Conservation (phyloP, 2,329 filamentous ascomycete genomes). For the Tolypocladium tropicale region DNA sequence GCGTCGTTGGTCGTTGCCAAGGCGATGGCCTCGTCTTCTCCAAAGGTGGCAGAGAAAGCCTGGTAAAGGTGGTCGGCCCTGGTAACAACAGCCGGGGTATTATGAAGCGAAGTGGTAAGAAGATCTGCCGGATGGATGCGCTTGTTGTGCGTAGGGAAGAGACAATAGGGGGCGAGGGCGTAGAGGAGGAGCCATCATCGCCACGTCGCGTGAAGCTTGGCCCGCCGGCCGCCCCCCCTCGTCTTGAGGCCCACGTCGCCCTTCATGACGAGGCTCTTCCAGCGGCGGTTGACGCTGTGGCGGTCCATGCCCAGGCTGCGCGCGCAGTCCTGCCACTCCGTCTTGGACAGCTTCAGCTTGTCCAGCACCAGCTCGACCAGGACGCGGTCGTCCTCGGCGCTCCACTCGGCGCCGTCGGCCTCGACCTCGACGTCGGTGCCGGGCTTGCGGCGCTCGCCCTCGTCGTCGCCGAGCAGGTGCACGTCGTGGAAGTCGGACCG, state of each 20-base stretch:
- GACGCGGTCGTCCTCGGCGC: constrained; percentile 51
- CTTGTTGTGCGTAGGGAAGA: neutral
- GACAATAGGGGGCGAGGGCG: no score
- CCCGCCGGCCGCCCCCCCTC: constrained; percentile 28
- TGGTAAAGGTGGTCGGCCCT: neutral
- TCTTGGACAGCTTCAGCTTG: constrained; percentile 53
- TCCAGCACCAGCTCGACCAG: constrained; percentile 58
- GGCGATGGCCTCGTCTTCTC: neutral
- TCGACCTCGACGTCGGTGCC: constrained; percentile 32
- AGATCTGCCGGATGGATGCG: no score
- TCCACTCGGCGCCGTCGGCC: constrained; percentile 43
- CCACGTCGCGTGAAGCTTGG: constrained; percentile 46
- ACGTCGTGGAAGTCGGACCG: constrained; percentile 47
- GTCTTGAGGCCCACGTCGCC: constrained; percentile 51
- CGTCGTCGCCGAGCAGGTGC: constrained; percentile 21
- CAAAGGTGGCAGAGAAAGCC: neutral
- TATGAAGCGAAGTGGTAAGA: neutral
- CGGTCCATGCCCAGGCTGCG: constrained; percentile 51
- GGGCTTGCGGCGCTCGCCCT: constrained; percentile 10
- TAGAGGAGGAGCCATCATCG: constrained; percentile 20
- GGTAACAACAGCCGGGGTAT: neutral
- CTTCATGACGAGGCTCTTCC: constrained; percentile 50
- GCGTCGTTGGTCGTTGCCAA: neutral
- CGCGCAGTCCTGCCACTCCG: constrained; percentile 59
- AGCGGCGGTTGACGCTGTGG: constrained; percentile 44